A percentile compares a stretch with the other conserved stretches of the same genome.
Evolutionary conservation across 2,329 filamentous ascomycete species (phyloP).

Genomic region (Aspergillus persii): DNA sequence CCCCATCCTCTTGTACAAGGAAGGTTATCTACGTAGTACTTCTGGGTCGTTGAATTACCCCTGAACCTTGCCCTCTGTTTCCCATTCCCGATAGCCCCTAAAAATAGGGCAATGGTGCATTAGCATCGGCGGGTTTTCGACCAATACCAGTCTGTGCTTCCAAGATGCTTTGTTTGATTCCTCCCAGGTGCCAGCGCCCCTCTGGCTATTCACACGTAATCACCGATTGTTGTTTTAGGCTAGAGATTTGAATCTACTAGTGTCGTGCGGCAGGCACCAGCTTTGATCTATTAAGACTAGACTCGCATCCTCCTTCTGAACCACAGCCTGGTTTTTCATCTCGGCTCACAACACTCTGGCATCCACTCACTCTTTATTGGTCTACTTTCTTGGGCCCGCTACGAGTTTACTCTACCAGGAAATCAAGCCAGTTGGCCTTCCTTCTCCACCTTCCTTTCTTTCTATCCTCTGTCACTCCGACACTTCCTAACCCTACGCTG

Average conservation of each 20-base stretch:
- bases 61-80: constrained; percentile 2
- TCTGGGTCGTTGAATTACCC: constrained; percentile 3
- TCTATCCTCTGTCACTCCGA: constrained; percentile 1
- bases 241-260: neutral
- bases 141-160: constrained; percentile 1
- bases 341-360: constrained; percentile 3
- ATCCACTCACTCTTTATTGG: constrained; percentile 2
- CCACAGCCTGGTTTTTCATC: constrained; percentile 3
- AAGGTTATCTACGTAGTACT: constrained; percentile 4
- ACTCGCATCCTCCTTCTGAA: constrained; percentile 2
- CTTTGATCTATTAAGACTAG: constrained; percentile 3
- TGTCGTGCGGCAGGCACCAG: constrained; percentile 2
- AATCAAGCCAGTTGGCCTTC: constrained; percentile 3
- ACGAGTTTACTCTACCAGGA: constrained; percentile 1
- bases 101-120: constrained; percentile 3
- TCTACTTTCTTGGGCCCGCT: constrained; percentile 1
- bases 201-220: constrained; percentile 1
- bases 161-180: constrained; percentile 1
- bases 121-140: constrained; percentile 3
- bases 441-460: neutral
- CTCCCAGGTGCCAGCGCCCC: neutral
- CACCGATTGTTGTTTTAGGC: neutral
- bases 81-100: neutral
- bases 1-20: constrained; percentile 3
- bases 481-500: constrained; percentile 2